Percentiles rank a stretch among this genome's conserved stretches.
Conservation (phyloP, 2,329 filamentous ascomycete species). For the Didymella pomorum region DNA sequence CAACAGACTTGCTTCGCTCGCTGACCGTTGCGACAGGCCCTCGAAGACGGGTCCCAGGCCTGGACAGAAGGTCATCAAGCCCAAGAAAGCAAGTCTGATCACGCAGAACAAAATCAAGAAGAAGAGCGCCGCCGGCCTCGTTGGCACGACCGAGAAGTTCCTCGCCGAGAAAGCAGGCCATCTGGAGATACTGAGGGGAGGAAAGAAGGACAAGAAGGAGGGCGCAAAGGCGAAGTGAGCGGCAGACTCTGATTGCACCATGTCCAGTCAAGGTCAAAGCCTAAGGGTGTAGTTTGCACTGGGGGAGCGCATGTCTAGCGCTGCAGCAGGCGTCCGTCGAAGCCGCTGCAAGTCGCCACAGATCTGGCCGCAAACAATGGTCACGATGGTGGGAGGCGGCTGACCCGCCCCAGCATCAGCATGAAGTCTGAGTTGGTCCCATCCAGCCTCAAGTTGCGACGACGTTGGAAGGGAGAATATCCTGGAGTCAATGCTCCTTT, state of each 20-base stretch:
- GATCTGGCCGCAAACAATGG: constrained; percentile 7
- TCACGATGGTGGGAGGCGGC: neutral
- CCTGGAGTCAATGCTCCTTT: neutral
- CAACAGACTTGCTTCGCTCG: constrained; percentile 6
- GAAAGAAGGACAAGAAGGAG: constrained; percentile 63
- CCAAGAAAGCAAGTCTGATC: constrained; percentile 69
- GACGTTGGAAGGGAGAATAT: neutral
- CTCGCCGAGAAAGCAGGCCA: constrained; percentile 74
- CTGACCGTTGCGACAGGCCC: constrained; percentile 32
- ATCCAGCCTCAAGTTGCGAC: neutral
- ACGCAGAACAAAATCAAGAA: constrained; percentile 69
- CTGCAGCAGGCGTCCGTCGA: neutral
- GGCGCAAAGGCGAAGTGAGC: constrained; percentile 24
- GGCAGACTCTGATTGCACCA: neutral
- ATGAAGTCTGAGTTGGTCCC: neutral
- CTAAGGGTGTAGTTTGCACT: neutral
- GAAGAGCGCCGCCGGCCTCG: constrained; percentile 70
- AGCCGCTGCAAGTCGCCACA: constrained; percentile 12
- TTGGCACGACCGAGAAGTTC: constrained; percentile 71
- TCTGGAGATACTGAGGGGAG: constrained; percentile 71
- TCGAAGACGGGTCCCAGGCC: constrained; percentile 60
- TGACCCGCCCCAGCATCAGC: neutral
- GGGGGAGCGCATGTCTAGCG: constrained; percentile 5
- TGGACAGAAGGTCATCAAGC: constrained; percentile 69
- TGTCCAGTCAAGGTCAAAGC: neutral